A percentile compares a stretch with the other conserved stretches of the same genome.
Evolutionary conservation across 768 basidiomycete genomes (phyloP).

Genomic region (Termitomyces sp.): DNA sequence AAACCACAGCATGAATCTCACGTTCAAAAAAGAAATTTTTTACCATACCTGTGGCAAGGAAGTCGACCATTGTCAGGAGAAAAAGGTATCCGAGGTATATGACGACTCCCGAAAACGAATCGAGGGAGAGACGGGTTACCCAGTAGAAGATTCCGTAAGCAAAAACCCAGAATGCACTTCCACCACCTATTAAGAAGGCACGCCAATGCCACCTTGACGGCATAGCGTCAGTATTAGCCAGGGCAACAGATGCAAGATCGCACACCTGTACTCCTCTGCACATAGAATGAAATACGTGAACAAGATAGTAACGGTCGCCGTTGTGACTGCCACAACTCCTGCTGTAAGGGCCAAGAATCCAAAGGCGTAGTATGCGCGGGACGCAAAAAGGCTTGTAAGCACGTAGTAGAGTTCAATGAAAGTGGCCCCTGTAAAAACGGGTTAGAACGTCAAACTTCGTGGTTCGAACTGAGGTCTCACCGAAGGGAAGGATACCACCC

Average conservation of each 20-base stretch:
- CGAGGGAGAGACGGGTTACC: slow-evolving; percentile 80
- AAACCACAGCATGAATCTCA: not conserved
- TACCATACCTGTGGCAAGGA: slow-evolving; percentile 75
- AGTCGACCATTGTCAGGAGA: slow-evolving; percentile 76
- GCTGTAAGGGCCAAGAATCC: slow-evolving; percentile 90
- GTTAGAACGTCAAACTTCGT: slow-evolving; percentile 5
- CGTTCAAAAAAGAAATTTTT: not conserved
- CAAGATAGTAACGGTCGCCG: slow-evolving; percentile 86
- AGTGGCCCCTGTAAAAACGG: slow-evolving; percentile 62
- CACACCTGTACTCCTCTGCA: slow-evolving; percentile 88
- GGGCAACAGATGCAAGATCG: not conserved
- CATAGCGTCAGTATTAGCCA: not conserved
- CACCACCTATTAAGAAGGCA: slow-evolving; percentile 87
- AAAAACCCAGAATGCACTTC: slow-evolving; percentile 88
- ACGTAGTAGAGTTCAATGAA: slow-evolving; percentile 95
- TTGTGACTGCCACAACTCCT: slow-evolving; percentile 75
- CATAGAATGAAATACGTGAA: slow-evolving; percentile 91
- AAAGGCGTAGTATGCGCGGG: slow-evolving; percentile 92
- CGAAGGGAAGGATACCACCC: slow-evolving; percentile 91
- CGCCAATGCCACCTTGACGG: slow-evolving; percentile 89
- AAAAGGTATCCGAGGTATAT: slow-evolving; percentile 91
- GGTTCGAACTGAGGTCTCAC: slow-evolving; percentile 30
- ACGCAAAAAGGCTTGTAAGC: slow-evolving; percentile 86
- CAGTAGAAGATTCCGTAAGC: slow-evolving; percentile 88
- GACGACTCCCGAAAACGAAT: slow-evolving; percentile 72